Base-by-base conservation (phyloP, 2,329 filamentous ascomycete species). In the Aureobasidium sp. region DNA sequence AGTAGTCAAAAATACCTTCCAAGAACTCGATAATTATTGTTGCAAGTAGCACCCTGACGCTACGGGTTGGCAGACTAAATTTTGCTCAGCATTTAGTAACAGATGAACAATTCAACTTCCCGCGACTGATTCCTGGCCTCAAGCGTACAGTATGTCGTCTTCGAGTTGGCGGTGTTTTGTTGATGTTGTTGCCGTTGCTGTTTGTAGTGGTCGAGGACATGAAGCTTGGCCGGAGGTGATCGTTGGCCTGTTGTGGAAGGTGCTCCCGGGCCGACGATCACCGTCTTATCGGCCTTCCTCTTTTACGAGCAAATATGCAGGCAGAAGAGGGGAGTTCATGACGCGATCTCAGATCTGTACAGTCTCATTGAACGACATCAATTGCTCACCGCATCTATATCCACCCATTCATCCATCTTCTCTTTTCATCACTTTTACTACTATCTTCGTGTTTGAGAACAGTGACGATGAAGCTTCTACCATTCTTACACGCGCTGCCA, bases 401-500 rank as follows among this genome's bases (percentile, higher is more conserved):
- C 18, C 38, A 40, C 33, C 33, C 7, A 31, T 43, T 15, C 16
- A 8, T 43, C 31, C 38, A 43, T 15, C 40, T 31, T 31, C 25
- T 58, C 16, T n/a, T n/a, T 42, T 40, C 38, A 27, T 20, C 38
- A 43, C 38, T 31, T 23, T 27, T 23, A 55, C 36, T n/a, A 11
- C 11, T 5, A 4, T 50, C 25, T 31, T 13, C n/a, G n/a, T n/a
- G n/a, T n/a, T n/a, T n/a, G n/a, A n/a, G 16, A 43, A 45, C 25
- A 9, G 54, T 20, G 13, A 29, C 53, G 54, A 64, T 64, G 60
- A 64, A 47, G 29, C 38, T 54, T 25, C 20, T 64, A 38, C 29
- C 48, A 64, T 64, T 55, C 50, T 64, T 64, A 64, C 29, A 31
- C 16, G 50, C 45, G 16, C 50, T 64, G 45, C 60, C 60, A 25